These are phyloP conservation scores for Gracilaria vermiculophylla DNA, from an alignment of 23 red algal species.

Conservation along the genomic window DNA sequence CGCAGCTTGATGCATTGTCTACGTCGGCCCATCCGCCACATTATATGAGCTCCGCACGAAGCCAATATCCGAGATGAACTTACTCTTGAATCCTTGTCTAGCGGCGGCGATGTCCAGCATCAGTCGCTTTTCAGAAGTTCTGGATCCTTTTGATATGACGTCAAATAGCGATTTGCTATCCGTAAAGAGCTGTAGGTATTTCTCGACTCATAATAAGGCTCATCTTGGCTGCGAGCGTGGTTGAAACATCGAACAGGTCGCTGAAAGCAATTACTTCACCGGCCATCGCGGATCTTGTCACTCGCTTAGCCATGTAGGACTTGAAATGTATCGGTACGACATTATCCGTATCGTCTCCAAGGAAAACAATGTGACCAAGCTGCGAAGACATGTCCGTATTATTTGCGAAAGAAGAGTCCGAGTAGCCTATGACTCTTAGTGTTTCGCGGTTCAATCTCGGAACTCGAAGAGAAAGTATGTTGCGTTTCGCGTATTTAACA, in stretches of 20 bases:
- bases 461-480: neutral
- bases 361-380: constrained; percentile 10
- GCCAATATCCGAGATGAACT: constrained; percentile 29
- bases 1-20: constrained; percentile 1
- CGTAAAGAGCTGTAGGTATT: constrained; percentile 9
- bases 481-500: neutral
- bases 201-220: neutral
- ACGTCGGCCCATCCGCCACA: constrained; percentile 9
- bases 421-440: constrained; percentile 14
- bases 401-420: too few species aligned
- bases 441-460: neutral
- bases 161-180: constrained; percentile 36
- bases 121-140: constrained; percentile 32
- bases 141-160: constrained; percentile 27
- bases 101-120: constrained; percentile 38
- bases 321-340: constrained; percentile 24
- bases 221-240: neutral
- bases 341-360: neutral
- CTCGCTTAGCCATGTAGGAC: neutral
- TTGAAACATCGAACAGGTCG: neutral
- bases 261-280: too few species aligned
- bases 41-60: constrained; percentile 12
- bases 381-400: constrained; percentile 28
- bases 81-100: constrained; percentile 9
- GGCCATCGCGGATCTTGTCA: constrained; percentile 38